Evolutionary conservation across 495 filamentous ascomycete genomes (phyloP).

Genomic region (Chaetomium fimeti): DNA sequence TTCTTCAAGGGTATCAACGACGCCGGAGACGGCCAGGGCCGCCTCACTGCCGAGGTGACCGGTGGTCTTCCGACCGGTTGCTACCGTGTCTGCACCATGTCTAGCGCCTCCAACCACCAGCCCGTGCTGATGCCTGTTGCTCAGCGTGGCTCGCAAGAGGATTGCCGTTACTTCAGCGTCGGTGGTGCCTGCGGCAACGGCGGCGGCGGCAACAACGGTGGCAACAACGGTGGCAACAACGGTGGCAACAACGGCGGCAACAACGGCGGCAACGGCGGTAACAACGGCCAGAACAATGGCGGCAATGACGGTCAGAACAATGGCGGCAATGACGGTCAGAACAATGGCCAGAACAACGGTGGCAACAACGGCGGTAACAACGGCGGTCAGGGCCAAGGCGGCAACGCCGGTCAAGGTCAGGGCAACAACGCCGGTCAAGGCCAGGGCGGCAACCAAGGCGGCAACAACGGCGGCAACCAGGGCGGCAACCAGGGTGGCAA

Average conservation of each 20-base stretch:
- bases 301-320: slow-evolving; percentile 14
- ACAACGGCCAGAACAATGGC: slow-evolving; percentile 15
- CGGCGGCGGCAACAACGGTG: slow-evolving; percentile 28
- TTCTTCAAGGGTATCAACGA: slow-evolving; percentile 82
- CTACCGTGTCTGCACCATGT: slow-evolving; percentile 74
- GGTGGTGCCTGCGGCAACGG: slow-evolving; percentile 35
- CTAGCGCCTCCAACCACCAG: slow-evolving; percentile 68
- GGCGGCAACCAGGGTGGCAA: slow-evolving; percentile 9
- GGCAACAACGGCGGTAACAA: neutral
- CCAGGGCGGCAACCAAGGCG: neutral
- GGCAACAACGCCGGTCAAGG: slow-evolving; percentile 12
- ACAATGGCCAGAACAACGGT: neutral
- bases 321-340: slow-evolving; percentile 14
- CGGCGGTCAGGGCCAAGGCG: neutral
- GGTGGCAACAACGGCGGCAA: slow-evolving; percentile 19
- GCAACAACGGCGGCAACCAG: neutral
- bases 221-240: slow-evolving; percentile 25
- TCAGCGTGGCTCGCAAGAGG: slow-evolving; percentile 70
- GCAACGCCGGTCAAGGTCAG: neutral
- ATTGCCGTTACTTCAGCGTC: slow-evolving; percentile 64
- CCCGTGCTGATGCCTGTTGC: slow-evolving; percentile 76
- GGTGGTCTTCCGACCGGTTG: slow-evolving; percentile 65
- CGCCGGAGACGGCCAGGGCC: slow-evolving; percentile 61
- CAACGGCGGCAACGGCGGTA: slow-evolving; percentile 14
- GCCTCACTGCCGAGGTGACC: slow-evolving; percentile 53